Conservation (phyloP, 441 rosid genomes). For the Gossypium laxum region DNA sequence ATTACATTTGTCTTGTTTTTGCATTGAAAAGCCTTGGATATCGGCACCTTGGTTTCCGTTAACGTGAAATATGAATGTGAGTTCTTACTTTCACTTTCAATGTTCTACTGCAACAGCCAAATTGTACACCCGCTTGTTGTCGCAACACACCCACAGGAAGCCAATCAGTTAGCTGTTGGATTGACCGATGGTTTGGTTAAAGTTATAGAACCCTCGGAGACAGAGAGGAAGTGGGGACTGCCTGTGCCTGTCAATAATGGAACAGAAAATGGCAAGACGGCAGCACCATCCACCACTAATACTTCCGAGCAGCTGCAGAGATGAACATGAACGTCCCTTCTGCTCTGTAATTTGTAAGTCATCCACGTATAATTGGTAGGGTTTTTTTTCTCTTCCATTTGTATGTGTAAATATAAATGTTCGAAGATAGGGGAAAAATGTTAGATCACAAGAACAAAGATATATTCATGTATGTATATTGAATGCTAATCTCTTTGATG, state of each 20-base stretch:
- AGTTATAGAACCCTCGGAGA: constrained; percentile 49
- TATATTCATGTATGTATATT: constrained; percentile 11
- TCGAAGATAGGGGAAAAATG: constrained; percentile 11
- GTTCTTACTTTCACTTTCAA: not conserved
- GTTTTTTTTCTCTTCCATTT: not conserved
- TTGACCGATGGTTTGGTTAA: constrained; percentile 50
- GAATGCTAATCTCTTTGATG: constrained; percentile 13
- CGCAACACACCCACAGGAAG: constrained; percentile 52
- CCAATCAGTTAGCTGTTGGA: constrained; percentile 50
- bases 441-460: not conserved
- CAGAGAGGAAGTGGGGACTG: constrained; percentile 44
- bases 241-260: constrained; percentile 31
- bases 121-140: constrained; percentile 41
- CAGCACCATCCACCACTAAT: constrained; percentile 37
- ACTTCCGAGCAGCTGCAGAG: constrained; percentile 43
- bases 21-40: not conserved
- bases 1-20: not conserved
- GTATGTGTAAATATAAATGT: constrained; percentile 2
- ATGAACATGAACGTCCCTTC: constrained; percentile 14
- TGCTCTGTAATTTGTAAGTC: constrained; percentile 18
- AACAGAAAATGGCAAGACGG: constrained; percentile 32
- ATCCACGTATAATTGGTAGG: constrained; percentile 17
- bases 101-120: constrained; percentile 26
- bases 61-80: not conserved
- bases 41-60: not conserved